A percentile compares a stretch with the other conserved stretches of the same genome.
Evolutionary conservation across 257 asterid genomes (phyloP).

Genomic region (Perilla frutescens): DNA sequence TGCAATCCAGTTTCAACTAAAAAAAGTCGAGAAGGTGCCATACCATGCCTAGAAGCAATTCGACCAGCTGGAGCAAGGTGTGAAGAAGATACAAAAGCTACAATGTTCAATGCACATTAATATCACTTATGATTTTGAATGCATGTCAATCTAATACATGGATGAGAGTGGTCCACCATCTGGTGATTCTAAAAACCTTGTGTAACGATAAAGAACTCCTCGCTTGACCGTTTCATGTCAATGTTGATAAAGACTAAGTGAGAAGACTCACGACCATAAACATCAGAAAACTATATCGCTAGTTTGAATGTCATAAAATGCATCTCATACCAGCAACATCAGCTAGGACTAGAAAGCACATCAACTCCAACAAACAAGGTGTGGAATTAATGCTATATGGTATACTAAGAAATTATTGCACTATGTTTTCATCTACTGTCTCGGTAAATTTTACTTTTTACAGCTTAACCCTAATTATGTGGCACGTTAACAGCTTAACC

Average conservation of each 20-base stretch:
- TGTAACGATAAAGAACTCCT: not conserved
- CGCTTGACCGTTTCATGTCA: conserved; percentile 16
- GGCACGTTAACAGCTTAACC: too few species aligned
- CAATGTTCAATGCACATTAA: not conserved
- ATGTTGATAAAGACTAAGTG: conserved; percentile 2
- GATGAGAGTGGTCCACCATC: conserved; percentile 22
- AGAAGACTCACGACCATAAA: not conserved
- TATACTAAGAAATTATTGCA: too few species aligned
- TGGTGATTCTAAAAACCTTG: not conserved
- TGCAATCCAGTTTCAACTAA: not conserved
- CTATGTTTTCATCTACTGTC: too few species aligned
- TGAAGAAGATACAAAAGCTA: not conserved
- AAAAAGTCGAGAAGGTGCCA: not conserved
- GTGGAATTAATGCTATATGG: too few species aligned
- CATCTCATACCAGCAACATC: not conserved
- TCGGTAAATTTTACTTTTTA: too few species aligned
- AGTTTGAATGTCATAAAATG: not conserved
- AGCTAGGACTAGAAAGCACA: not conserved
- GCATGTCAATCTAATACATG: conserved; percentile 23
- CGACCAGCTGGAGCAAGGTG: not conserved
- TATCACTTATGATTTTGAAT: not conserved
- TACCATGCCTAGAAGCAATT: conserved; percentile 3
- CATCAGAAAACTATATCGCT: conserved; percentile 9
- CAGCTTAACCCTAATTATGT: too few species aligned
- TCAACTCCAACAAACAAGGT: too few species aligned